Evolutionary conservation across 2,329 filamentous ascomycete genomes (phyloP).

Genomic region (Colletotrichum cuscutae): DNA sequence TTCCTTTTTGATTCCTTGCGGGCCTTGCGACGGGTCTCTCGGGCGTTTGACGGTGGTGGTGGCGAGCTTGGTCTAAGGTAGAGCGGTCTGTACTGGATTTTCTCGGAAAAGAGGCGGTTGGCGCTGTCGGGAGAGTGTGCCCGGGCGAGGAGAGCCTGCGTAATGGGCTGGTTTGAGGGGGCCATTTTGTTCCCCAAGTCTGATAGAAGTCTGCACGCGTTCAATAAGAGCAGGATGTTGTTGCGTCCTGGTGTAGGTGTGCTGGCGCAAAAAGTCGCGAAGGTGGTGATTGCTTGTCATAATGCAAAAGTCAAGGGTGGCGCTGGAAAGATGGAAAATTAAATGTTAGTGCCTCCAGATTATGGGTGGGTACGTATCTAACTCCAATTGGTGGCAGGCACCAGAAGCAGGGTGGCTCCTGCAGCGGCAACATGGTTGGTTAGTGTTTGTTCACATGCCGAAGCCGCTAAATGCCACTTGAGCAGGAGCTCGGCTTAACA

Average conservation of each 20-base stretch:
- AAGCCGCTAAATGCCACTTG: slow-evolving; percentile 15
- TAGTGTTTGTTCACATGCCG: slow-evolving; percentile 31
- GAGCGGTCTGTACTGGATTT: slow-evolving; percentile 84
- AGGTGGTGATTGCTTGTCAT: background rate
- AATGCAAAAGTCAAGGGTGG: background rate
- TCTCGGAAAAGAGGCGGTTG: slow-evolving; percentile 79
- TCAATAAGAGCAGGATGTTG: background rate
- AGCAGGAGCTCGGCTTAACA: slow-evolving; percentile 16
- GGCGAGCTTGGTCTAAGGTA: slow-evolving; percentile 82
- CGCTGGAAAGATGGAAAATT: slow-evolving; percentile 20
- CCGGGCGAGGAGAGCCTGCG: slow-evolving; percentile 75
- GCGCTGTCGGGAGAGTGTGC: slow-evolving; percentile 82
- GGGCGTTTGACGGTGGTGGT: slow-evolving; percentile 64
- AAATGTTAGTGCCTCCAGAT: slow-evolving; percentile 37
- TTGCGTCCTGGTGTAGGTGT: background rate
- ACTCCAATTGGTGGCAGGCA: background rate
- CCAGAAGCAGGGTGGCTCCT: slow-evolving; percentile 1
- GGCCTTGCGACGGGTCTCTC: slow-evolving; percentile 64
- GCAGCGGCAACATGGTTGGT: slow-evolving; percentile 15
- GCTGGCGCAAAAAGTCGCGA: background rate
- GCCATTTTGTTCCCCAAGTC: slow-evolving; percentile 43
- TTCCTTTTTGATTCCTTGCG: slow-evolving; percentile 57
- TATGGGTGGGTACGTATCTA: slow-evolving; percentile 7
- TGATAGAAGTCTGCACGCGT: background rate
- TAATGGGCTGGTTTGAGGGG: slow-evolving; percentile 51